These are phyloP conservation scores for Cardiospermum halicacabum DNA, from an alignment of 345 rosid species.

Conservation along the genomic window DNA sequence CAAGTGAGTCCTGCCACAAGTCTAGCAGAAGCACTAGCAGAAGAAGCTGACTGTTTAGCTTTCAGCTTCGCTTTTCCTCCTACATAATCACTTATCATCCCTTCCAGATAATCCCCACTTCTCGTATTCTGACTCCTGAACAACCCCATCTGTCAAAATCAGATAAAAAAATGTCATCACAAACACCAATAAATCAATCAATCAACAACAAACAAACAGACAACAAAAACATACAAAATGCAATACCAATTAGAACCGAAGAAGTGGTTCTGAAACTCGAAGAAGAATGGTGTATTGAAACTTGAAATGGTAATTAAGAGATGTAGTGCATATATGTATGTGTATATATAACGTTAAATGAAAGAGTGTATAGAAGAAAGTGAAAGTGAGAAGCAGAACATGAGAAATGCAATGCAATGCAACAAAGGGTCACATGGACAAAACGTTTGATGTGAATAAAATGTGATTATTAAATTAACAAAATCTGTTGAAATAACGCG, in stretches of 20 bases:
- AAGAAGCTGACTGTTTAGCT: conserved; percentile 20
- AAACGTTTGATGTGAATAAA: conserved; percentile 53
- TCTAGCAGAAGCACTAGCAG: conserved; percentile 48
- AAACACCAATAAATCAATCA: not conserved
- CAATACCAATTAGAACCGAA: conserved; percentile 18
- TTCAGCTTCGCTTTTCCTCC: conserved; percentile 45
- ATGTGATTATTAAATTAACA: conserved; percentile 13
- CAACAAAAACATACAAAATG: not conserved
- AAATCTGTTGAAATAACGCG: conserved; percentile 21
- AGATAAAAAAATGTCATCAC: conserved; percentile 17
- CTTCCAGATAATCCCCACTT: conserved; percentile 71
- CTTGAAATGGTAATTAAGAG: conserved; percentile 27
- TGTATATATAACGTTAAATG: conserved; percentile 29
- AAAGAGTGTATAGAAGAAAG: conserved; percentile 23
- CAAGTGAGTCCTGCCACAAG: conserved; percentile 69
- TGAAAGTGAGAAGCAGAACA: conserved; percentile 40
- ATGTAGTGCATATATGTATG: conserved; percentile 25
- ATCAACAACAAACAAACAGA: not conserved
- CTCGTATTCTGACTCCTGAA: conserved; percentile 45
- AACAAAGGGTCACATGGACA: conserved; percentile 75
- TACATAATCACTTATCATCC: conserved; percentile 61
- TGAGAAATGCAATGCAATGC: conserved; percentile 60
- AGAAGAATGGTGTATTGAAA: not conserved
- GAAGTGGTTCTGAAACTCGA: not conserved
- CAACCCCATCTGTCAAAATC: conserved; percentile 56